Conservation (phyloP, 2,329 filamentous ascomycete genomes). For the Calonectria multiphialidica region DNA sequence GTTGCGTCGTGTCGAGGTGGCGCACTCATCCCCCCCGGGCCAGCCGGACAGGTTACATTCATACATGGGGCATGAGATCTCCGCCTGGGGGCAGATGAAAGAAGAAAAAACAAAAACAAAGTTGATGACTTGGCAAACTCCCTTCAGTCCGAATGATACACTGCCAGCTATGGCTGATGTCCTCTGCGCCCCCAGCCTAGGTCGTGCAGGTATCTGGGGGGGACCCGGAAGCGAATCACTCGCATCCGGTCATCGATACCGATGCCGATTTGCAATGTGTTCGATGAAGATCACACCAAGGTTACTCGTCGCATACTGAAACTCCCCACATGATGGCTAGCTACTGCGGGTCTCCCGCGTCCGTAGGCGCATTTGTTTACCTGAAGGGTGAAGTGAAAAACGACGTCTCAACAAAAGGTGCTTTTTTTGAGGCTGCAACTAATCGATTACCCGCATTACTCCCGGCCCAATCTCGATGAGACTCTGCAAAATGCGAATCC, state of each 20-base stretch:
- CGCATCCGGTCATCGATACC: conserved; percentile 1
- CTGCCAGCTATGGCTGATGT: not conserved
- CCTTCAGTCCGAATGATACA: conserved; percentile 2
- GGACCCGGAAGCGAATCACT: not conserved
- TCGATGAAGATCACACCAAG: conserved; percentile 3
- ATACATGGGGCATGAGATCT: conserved; percentile 14
- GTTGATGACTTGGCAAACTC: conserved; percentile 16
- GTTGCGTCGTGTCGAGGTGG: conserved; percentile 5
- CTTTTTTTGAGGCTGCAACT: conserved; percentile 9
- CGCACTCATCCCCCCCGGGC: not conserved
- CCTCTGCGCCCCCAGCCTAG: not conserved
- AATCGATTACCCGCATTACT: conserved; percentile 12
- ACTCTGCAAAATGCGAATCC: conserved; percentile 3
- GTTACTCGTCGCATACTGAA: not conserved
- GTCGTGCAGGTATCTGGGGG: not conserved
- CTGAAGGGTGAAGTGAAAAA: not conserved
- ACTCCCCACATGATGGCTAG: not conserved
- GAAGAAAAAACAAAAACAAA: conserved; percentile 15
- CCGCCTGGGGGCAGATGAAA: not conserved
- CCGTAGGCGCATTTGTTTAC: not conserved
- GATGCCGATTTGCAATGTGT: not conserved
- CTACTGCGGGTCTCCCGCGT: conserved; percentile 5
- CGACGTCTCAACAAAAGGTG: conserved; percentile 6
- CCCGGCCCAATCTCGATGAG: conserved; percentile 5
- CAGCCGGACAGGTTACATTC: conserved; percentile 20